A percentile compares a stretch with the other conserved stretches of the same genome.
Conservation (phyloP, 805 yeast genomes). For the Priceomyces fermenticarens region DNA sequence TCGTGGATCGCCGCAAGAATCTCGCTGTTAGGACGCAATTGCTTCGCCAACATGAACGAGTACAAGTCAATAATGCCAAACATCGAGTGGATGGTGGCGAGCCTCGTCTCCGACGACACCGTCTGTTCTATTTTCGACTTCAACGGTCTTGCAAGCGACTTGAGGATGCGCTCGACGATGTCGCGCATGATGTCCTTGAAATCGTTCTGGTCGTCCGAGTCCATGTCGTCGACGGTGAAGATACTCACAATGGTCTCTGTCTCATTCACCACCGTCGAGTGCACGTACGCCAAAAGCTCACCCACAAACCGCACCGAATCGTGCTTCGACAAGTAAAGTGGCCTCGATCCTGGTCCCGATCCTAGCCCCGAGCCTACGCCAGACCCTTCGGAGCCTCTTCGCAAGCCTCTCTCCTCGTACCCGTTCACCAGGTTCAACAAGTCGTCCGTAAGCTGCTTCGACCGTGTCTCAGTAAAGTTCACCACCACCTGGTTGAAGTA, state of each 20-base stretch:
- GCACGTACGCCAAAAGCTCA: conserved; percentile 84
- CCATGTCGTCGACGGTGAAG: conserved; percentile 30
- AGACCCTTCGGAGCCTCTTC: background rate
- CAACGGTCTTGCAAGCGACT: conserved; percentile 55
- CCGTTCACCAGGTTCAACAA: conserved; percentile 57
- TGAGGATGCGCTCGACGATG: conserved; percentile 49
- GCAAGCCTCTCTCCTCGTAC: conserved; percentile 11
- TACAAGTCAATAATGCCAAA: conserved; percentile 67
- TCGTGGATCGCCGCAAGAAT: conserved; percentile 21
- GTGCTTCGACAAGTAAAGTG: conserved; percentile 64
- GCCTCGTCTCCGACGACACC: conserved; percentile 59
- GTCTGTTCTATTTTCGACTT: conserved; percentile 66
- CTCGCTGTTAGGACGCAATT: conserved; percentile 19
- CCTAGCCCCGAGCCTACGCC: conserved; percentile 1
- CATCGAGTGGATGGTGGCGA: conserved; percentile 55
- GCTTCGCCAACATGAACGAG: conserved; percentile 60
- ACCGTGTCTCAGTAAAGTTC: conserved; percentile 66
- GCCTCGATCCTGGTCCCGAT: conserved; percentile 24
- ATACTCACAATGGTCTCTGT: conserved; percentile 68
- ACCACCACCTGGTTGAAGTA: conserved; percentile 58
- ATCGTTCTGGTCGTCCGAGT: conserved; percentile 21
- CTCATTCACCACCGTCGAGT: conserved; percentile 83
- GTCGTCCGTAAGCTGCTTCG: conserved; percentile 61
- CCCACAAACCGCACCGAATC: conserved; percentile 84
- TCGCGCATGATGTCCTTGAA: conserved; percentile 27